Evolutionary conservation across 2,329 filamentous ascomycete genomes (phyloP), one percentile per base, ranked within the genome.

Genomic region (Colletotrichum paranaense): DNA sequence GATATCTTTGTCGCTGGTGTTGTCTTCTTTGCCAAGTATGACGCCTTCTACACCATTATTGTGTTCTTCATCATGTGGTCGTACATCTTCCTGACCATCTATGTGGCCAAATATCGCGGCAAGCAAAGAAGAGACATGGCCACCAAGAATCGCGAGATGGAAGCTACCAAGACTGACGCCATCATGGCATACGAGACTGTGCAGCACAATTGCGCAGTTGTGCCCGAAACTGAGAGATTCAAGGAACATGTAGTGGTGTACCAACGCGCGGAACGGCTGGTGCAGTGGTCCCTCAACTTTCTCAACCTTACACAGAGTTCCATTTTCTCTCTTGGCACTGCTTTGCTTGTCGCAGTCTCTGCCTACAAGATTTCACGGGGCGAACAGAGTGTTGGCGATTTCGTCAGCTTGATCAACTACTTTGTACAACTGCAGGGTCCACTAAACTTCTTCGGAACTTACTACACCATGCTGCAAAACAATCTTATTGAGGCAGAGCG

Each of bases 251-350:
- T 92, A 0, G 80, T 83, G 63, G 86, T 86, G 75, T 92, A 88
- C 76, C 90, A 92, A 74, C 83, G 82, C 11, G 88, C 89, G 11
- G 89, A 91, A 79, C 89, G 88, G 68, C 82, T 87, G 66, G 89
- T 91, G 22, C 83, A 86, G 66, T 84, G 88, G 76, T 90, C 88
- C 3, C 79, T 91, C 67, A 90, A 90, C 76, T 81, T 87, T 7
- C 87, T 92, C 79, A 92, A 92, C 77, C 86, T 91, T 12, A 88
- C 88, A 0, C 90, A 92, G 75, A 91, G 90, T 79, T 86, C 90
- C 65, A 87, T 92, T n/a, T 92, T 92, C 77, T 90, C 89, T 77
- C 76, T 90, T 4, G 90, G 89, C 11, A 85, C 91, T 4, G 86
- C 90, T 19, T 80, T 91, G n/a, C 87, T 89, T 1, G 90, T 90